Evolutionary conservation across 352 stramenopile species (phyloP), one percentile per base, ranked within the genome.

Genomic region (Vaucheria bursata): DNA sequence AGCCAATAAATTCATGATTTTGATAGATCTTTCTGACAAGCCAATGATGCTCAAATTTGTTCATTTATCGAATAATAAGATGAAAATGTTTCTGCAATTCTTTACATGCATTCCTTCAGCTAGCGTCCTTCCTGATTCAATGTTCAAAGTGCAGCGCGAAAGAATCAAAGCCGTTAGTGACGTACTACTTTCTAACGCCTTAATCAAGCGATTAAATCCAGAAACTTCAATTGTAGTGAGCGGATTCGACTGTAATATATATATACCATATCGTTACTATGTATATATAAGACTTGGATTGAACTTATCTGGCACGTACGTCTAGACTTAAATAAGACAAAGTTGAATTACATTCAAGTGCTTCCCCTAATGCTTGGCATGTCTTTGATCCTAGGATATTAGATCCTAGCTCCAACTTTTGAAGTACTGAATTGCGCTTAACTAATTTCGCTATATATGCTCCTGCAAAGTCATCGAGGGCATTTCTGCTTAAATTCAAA

Each of bases 341-440:
- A 3, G 82, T 83, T 7, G 33, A 64, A 67, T 90, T 89, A n/a
- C 33, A 73, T 5, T 70, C 66, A 31, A 90, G 82, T 1, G 84
- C 80, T 37, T 88, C 84, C 3, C 85, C 87, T 5, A 90, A 82
- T 73, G 81, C 70, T 34, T 71, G 40, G 73, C 82, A 87, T 6
- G 84, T 84, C 39, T 76, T 76, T 0, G 71, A 66, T 7, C 84
- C 86, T 34, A 90, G 82, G 12, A 79, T 7, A 71, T 90, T 90
- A 29, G 83, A 86, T 32, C 77, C 80, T 37, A 90, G 68, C 39
- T 89, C 85, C 12, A 90, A 34, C 40, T 87, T 90, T 6, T 83
- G 76, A 1, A 90, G 35, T 8, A 29, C 73, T 12, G 29, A 80
- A 78, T 90, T 90, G 32, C 82, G 80, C 39, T 86, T 85, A 7